A percentile compares a stretch with the other conserved stretches of the same genome.
Conservation (phyloP, 768 basidiomycete genomes). For the Russula olivacea region DNA sequence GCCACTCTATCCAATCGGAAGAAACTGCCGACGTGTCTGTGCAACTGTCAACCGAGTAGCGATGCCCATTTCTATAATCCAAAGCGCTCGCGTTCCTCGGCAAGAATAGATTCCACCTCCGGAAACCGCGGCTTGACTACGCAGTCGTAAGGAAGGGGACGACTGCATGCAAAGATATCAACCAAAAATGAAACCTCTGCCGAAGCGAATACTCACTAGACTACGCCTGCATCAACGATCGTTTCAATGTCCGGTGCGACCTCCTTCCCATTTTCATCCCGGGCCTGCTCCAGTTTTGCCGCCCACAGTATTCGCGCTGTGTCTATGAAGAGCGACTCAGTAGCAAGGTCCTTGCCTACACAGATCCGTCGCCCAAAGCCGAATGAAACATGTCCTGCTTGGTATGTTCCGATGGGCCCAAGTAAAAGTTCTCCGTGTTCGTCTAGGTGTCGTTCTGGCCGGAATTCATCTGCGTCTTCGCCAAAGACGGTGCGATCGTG, state of each 20-base stretch:
- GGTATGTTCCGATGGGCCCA: constrained; percentile 12
- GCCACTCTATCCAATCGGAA: background rate
- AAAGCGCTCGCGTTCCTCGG: background rate
- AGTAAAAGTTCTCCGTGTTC: background rate
- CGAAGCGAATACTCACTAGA: constrained; percentile 1
- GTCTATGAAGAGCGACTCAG: constrained; percentile 24
- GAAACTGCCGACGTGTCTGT: background rate
- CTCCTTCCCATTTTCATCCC: constrained; percentile 16
- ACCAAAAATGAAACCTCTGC: background rate
- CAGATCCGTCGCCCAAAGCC: constrained; percentile 26
- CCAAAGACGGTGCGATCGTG: constrained; percentile 15
- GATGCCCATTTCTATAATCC: background rate
- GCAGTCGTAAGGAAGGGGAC: constrained; percentile 22
- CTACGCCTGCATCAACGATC: constrained; percentile 5
- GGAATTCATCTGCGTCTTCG: constrained; percentile 23
- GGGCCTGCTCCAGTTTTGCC: constrained; percentile 13
- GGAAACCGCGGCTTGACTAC: constrained; percentile 23
- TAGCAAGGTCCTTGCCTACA: constrained; percentile 24
- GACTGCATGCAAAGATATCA: constrained; percentile 7
- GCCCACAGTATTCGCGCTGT: constrained; percentile 25
- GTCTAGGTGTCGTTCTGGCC: constrained; percentile 25
- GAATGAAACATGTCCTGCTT: constrained; percentile 19
- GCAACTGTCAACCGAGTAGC: background rate
- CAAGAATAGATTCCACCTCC: constrained; percentile 11
- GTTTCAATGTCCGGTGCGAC: constrained; percentile 4